Evolutionary conservation across 1,284 basidiomycete species (phyloP), one percentile per base, ranked within the genome.

Genomic region (Malassezia psittaci): DNA sequence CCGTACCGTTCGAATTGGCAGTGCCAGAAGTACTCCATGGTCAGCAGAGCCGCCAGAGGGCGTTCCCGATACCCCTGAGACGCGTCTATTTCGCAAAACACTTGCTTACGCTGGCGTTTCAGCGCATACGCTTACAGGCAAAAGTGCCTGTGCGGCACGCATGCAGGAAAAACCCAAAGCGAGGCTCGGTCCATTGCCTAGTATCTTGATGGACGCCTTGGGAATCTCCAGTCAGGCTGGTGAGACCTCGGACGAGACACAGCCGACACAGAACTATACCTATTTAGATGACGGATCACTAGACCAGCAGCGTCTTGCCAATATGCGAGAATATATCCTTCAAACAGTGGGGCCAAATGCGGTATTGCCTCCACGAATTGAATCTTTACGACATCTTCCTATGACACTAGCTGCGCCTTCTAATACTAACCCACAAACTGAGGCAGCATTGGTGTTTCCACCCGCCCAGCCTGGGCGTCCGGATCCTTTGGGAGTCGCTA

Each of bases 281-380:
- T 66, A 62, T 48, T 54, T 54, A 2, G 64, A 63, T 40, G 64
- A 68, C 45, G 66, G 66, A 24, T 62, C 66, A 5, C 56, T 68
- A 54, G 62, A 66, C 18, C 56, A 60, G 11, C 54, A 64, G 5
- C 56, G 63, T 34, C 52, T 68, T 2, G 64, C 64, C 13, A 63
- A 68, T 33, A 39, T 63, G 35, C 54, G 54, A 11, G 52, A 63
- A 19, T 68, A 54, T 52, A 12, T 66, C 35, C 56, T 61, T n/a
- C 63, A 65, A 7, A 54, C 56, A 13, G 40, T 57, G 45, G 57
- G 60, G 11, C 41, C 40, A 16, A 48, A 32, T 15, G 44, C 59
- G 3, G 44, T 66, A 9, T 34, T 65, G 21, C 54, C 57, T 55
- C 66, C 66, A 2, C 51, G 50, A n/a, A 38, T 66, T 44, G 66